These are phyloP conservation scores for Chlorophyllum brunneum DNA, from an alignment of 768 basidiomycete species.

Conservation along the genomic window DNA sequence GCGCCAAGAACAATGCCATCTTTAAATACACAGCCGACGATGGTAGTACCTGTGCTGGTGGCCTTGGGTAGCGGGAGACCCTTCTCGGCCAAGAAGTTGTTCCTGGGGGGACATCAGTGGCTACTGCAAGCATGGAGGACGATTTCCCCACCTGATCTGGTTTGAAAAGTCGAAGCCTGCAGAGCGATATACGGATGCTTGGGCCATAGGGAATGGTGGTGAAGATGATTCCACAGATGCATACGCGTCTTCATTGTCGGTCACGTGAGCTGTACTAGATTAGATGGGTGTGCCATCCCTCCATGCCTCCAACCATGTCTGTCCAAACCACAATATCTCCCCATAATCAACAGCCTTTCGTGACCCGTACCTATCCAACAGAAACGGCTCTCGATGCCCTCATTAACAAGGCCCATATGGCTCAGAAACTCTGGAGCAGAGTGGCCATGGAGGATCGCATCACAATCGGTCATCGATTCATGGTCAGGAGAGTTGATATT, in stretches of 20 bases:
- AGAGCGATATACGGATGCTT: constrained; percentile 41
- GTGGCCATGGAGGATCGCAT: constrained; percentile 70
- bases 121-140: neutral
- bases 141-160: constrained; percentile 47
- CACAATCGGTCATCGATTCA: constrained; percentile 54
- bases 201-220: constrained; percentile 34
- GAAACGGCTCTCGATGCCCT: constrained; percentile 54
- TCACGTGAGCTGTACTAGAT: constrained; percentile 4
- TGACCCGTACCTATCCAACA: constrained; percentile 63
- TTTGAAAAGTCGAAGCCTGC: constrained; percentile 82
- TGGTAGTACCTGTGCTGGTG: constrained; percentile 94
- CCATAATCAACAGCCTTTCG: constrained; percentile 67
- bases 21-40: constrained; percentile 92
- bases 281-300: neutral
- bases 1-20: constrained; percentile 94
- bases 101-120: constrained; percentile 37
- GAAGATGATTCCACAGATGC: constrained; percentile 2
- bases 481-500: constrained; percentile 16
- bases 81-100: constrained; percentile 65
- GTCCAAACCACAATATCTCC: constrained; percentile 83
- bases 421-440: constrained; percentile 73
- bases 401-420: constrained; percentile 53
- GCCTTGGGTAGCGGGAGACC: constrained; percentile 78
- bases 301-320: constrained; percentile 24
- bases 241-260: constrained; percentile 8